Percentiles rank a stretch among this genome's conserved stretches.
Conservation (phyloP, 2,329 filamentous ascomycete species). For the Hypoxylon sp. region DNA sequence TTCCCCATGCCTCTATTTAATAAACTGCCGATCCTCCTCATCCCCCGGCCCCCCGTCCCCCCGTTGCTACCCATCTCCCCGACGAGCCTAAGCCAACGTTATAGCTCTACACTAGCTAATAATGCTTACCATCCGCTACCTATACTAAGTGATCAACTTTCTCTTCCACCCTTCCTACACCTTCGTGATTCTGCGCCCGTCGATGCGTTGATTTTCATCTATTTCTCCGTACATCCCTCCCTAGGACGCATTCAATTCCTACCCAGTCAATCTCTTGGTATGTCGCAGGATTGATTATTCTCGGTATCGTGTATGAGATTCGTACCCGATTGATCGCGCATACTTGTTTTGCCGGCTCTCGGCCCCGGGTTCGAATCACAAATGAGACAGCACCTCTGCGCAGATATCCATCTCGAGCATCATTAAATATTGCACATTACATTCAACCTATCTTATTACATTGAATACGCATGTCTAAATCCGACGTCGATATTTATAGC, state of each 20-base stretch:
- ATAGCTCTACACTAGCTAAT: constrained; percentile 17
- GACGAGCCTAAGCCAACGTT: constrained; percentile 4
- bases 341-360: constrained; percentile 1
- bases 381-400: background rate
- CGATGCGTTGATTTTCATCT: constrained; percentile 23
- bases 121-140: constrained; percentile 14
- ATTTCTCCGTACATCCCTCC: constrained; percentile 14
- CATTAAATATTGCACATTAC: constrained; percentile 12
- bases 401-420: constrained; percentile 2
- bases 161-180: constrained; percentile 15
- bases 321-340: constrained; percentile 11
- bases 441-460: background rate
- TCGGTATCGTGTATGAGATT: constrained; percentile 7
- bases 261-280: background rate
- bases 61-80: constrained; percentile 13
- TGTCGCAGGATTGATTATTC: constrained; percentile 3
- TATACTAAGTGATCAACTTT: constrained; percentile 10
- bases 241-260: constrained; percentile 15
- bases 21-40: constrained; percentile 41
- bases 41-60: constrained; percentile 6
- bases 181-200: constrained; percentile 21
- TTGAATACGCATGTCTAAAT: background rate
- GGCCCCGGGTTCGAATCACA: background rate
- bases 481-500: background rate
- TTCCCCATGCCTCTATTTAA: constrained; percentile 35